These are phyloP conservation scores for Puccinia novopanici DNA, from an alignment of 1,284 basidiomycete species.

Conservation along the genomic window DNA sequence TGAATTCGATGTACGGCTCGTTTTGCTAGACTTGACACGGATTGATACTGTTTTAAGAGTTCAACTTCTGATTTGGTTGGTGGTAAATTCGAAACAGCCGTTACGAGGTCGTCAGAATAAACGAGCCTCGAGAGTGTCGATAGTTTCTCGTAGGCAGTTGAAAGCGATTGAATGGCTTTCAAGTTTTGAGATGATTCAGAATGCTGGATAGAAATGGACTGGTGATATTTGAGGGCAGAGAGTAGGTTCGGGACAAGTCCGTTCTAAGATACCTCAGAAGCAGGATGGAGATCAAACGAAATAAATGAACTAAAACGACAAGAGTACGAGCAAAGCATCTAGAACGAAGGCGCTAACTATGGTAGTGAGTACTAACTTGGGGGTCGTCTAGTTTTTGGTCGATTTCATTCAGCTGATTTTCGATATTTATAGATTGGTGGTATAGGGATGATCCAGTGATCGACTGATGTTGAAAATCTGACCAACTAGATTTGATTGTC, in stretches of 20 bases:
- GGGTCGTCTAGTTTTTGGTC: conserved; percentile 31
- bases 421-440: conserved; percentile 27
- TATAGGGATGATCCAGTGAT: conserved; percentile 26
- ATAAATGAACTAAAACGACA: neutral
- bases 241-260: conserved; percentile 36
- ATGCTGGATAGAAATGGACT: conserved; percentile 23
- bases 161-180: conserved; percentile 33
- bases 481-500: conserved; percentile 37
- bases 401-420: conserved; percentile 22
- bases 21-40: conserved; percentile 30
- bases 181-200: conserved; percentile 13
- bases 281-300: neutral
- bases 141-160: conserved; percentile 29
- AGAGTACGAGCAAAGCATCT: neutral
- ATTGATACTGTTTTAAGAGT: conserved; percentile 2
- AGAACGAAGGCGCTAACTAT: conserved; percentile 22
- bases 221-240: conserved; percentile 31
- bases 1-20: conserved; percentile 33
- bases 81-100: conserved; percentile 18
- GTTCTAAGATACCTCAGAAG: conserved; percentile 22
- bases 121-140: conserved; percentile 19
- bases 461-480: conserved; percentile 41
- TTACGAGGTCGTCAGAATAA: conserved; percentile 18
- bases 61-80: conserved; percentile 14
- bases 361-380: conserved; percentile 39